Evolutionary conservation across 352 stramenopile genomes (phyloP).

Genomic region (Hyaloperonospora brassicae): DNA sequence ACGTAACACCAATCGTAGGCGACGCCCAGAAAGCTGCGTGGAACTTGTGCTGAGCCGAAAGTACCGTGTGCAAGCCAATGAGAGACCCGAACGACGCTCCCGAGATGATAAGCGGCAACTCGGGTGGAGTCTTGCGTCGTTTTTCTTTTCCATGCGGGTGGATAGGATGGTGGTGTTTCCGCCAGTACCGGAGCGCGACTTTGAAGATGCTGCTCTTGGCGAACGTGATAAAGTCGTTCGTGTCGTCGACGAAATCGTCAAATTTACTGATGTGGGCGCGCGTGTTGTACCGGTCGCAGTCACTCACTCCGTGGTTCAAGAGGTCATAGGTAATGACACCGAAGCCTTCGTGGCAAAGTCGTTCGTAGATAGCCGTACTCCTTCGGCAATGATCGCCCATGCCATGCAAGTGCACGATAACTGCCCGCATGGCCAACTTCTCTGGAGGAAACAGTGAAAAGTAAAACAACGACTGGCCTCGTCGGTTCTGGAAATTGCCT

Average conservation of each 20-base stretch:
- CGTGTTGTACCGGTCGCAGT: conserved; percentile 28
- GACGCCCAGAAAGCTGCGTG: conserved; percentile 29
- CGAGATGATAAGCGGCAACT: conserved; percentile 32
- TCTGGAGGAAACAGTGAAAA: conserved; percentile 43
- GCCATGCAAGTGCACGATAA: conserved; percentile 52
- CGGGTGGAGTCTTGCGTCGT: conserved; percentile 11
- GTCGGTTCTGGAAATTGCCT: conserved; percentile 43
- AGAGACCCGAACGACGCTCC: conserved; percentile 35
- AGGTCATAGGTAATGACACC: conserved; percentile 54
- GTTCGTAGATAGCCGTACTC: conserved; percentile 42
- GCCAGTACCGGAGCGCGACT: conserved; percentile 25
- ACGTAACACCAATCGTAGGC: conserved; percentile 30
- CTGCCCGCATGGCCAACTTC: conserved; percentile 29
- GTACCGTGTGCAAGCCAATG: conserved; percentile 33
- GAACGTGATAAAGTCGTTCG: conserved; percentile 36
- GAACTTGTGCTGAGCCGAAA: conserved; percentile 35
- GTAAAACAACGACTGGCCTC: conserved; percentile 46
- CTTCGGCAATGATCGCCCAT: conserved; percentile 53
- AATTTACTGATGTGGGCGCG: conserved; percentile 34
- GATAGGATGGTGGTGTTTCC: conserved; percentile 23
- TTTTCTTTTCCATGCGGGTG: conserved; percentile 25
- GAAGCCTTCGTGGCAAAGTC: conserved; percentile 37
- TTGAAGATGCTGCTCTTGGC: conserved; percentile 30
- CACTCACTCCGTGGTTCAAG: conserved; percentile 36
- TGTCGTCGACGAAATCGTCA: conserved; percentile 37